Evolutionary conservation across 176 grass and related monocot genomes (phyloP), one percentile per base, ranked within the genome.

Genomic region (Rhynchospora tenuis): DNA sequence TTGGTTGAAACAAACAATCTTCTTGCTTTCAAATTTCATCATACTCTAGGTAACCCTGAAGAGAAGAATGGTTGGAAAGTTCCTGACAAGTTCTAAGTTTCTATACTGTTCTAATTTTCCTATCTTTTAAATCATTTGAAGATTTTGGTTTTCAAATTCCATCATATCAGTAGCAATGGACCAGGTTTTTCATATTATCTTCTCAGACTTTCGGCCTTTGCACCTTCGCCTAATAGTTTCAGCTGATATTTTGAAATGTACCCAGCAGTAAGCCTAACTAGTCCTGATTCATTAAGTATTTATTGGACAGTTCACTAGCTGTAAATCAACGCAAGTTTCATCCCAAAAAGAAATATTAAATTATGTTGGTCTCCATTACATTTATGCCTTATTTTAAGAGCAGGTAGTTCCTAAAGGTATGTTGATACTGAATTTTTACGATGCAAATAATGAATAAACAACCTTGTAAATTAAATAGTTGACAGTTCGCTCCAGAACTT

Each of bases 401-500:
- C 6, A 8, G 2, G 2, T 6, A 68, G 29, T 68, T 16, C 28
- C 24, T 64, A 28, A 62, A 4, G 22, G 59, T 62, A 26, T 23
- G 59, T 63, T 27, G 16, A 29, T 29, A 64, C 0, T 65, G 63
- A 31, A 65, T 29, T 66, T 66, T 44, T 44, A 45, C 7, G 2
- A 70, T 20, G 7, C 66, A 71, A 45, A 29, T 71, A 46, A 22
- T n/a, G 42, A 29, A 20, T 46, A 78, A 71, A 50, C 8, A 24
- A 78, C 83, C 83, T 85, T 85, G 83, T 85, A 85, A 51, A 85
- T 43, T 77, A 85, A 29, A 78, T 85, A 85, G 58, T 85, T 78
- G 42, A 85, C 38, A 61, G 13, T 11, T 23, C 57, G 52, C 38
- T 85, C 70, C 51, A 75, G 54, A 29, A 85, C 45, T 26, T 65